Evolutionary conservation across 495 filamentous ascomycete genomes (phyloP).

Genomic region (Daldinia caldariorum): DNA sequence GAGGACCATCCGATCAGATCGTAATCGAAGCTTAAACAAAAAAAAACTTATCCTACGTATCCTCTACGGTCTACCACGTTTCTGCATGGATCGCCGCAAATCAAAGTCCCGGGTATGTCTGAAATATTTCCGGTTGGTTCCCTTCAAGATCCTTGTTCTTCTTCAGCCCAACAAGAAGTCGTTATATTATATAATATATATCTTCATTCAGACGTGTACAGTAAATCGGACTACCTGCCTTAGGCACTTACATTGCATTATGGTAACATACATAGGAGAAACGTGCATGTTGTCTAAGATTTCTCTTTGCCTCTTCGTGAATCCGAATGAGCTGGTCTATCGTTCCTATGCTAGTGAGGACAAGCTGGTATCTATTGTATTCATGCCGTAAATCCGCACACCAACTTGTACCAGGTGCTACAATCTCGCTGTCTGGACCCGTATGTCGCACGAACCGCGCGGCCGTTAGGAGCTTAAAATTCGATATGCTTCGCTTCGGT

Average conservation of each 20-base stretch:
- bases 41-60: constrained; percentile 19
- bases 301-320: constrained; percentile 10
- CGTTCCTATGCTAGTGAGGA: not conserved
- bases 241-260: not conserved
- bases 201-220: constrained; percentile 4
- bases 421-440: constrained; percentile 1
- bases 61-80: constrained; percentile 23
- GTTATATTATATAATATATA: not conserved
- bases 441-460: constrained; percentile 18
- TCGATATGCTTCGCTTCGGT: not conserved
- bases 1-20: constrained; percentile 14
- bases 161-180: constrained; percentile 24
- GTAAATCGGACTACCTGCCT: constrained; percentile 17
- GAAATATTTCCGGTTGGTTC: constrained; percentile 42
- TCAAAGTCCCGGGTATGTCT: constrained; percentile 28
- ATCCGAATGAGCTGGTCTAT: not conserved
- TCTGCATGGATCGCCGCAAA: constrained; percentile 42
- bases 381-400: not conserved
- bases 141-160: constrained; percentile 22
- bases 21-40: constrained; percentile 25
- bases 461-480: constrained; percentile 10
- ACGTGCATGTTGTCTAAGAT: constrained; percentile 2
- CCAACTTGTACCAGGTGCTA: not conserved
- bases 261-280: not conserved
- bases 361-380: not conserved